Evolutionary conservation across 805 yeast genomes (phyloP), one percentile per base, ranked within the genome.

Genomic region (Kazachstania bromeliacearum): DNA sequence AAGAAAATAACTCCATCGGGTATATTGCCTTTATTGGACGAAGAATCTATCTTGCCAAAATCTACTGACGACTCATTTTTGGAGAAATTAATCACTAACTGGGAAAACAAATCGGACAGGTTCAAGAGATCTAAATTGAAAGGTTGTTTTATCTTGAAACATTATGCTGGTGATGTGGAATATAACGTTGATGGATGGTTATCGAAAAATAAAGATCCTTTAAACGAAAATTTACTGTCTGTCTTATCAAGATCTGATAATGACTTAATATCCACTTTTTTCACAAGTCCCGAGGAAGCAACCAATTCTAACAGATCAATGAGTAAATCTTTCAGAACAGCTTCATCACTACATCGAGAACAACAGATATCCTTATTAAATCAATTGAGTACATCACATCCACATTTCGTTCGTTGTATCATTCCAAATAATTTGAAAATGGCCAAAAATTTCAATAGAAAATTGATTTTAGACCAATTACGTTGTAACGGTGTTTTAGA

Each of bases 401-500:
- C 99, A 2, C 97, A 92, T 57, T 92, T 92, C 55, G 96, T 92
- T 17, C 75, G 99, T 48, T 92, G 99, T 58, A 92, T 92, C 32
- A 65, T 92, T 31, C 99, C 99, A 6, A 92, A 92, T 53, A 73
- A 75, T 41, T 65, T 71, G 31, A 88, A 89, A 54, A 67, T 67
- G 34, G 76, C 96, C 0, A 73, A 73, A 29, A 63, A 67, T 26
- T 82, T 92, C 50, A 85, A 85, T 48, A 85, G 80, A 47, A 63
- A 62, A 21, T 63, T 92, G 17, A 94, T 92, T 6, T 64, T 92
- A 31, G 89, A 83, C 35, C 99, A 92, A 61, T 67, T 92, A 43
- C 70, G 96, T 44, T 92, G 97, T 53, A 92, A 92, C 53, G 99
- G 99, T 71, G 99, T 92, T 12, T 63, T 92, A 35, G 99, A 92